These are phyloP conservation scores for Colletotrichum theobromicola DNA, from an alignment of 2,329 filamentous ascomycete genomes.

Conservation along the genomic window DNA sequence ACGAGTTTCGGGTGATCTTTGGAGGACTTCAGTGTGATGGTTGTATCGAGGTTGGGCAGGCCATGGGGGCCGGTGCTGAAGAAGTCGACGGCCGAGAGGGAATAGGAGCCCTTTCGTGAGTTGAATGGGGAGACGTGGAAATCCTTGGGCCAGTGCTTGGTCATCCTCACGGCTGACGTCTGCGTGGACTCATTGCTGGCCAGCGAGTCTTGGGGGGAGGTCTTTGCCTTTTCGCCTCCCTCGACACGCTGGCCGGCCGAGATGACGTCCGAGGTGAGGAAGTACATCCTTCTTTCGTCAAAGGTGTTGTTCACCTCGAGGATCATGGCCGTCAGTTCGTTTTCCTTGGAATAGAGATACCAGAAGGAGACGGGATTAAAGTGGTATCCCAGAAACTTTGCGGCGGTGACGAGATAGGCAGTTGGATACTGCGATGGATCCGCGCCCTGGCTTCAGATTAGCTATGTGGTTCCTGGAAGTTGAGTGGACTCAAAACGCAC, in stretches of 20 bases:
- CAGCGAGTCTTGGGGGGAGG: background rate
- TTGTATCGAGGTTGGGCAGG: conserved; percentile 56
- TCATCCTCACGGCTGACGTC: conserved; percentile 40
- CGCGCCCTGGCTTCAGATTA: conserved; percentile 50
- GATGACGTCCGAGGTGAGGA: conserved; percentile 50
- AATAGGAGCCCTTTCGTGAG: conserved; percentile 61
- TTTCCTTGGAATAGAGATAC: conserved; percentile 71
- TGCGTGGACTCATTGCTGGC: conserved; percentile 19
- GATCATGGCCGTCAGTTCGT: conserved; percentile 67
- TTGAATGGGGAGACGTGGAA: conserved; percentile 83
- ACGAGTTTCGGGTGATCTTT: conserved; percentile 66
- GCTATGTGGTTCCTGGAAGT: background rate
- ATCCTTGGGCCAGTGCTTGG: conserved; percentile 67
- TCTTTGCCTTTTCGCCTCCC: background rate
- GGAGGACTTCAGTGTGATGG: conserved; percentile 65
- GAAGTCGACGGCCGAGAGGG: conserved; percentile 53
- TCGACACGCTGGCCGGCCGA: conserved; percentile 18
- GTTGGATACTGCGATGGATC: conserved; percentile 65
- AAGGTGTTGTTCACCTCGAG: conserved; percentile 81
- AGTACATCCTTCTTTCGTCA: conserved; percentile 72
- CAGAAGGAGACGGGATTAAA: conserved; percentile 83
- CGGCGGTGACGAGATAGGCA: conserved; percentile 74
- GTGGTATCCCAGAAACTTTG: conserved; percentile 70
- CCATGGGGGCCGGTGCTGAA: conserved; percentile 43
- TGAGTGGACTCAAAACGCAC: conserved; percentile 39